Percentiles rank a stretch among this genome's conserved stretches.
Evolutionary conservation across 306 rosid species (phyloP).

Genomic region (Benincasa hispida): DNA sequence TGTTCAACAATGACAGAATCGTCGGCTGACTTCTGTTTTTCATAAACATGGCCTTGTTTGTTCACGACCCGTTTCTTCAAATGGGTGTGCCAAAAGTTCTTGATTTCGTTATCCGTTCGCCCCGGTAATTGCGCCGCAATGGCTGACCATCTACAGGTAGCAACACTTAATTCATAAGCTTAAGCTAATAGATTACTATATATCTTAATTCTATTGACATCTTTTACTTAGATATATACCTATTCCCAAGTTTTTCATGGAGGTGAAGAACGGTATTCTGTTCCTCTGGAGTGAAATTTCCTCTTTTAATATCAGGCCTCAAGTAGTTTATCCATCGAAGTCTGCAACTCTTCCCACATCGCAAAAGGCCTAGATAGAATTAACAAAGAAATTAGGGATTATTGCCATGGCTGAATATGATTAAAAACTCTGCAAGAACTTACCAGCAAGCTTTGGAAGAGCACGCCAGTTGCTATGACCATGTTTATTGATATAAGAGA

Average conservation of each 20-base stretch:
- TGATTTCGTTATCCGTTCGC: conserved; percentile 84
- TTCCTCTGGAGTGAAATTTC: conserved; percentile 75
- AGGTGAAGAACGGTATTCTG: conserved; percentile 56
- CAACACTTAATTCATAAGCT: neutral
- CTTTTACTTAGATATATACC: conserved; percentile 24
- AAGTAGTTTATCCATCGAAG: conserved; percentile 79
- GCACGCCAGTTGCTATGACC: conserved; percentile 98
- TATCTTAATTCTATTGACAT: neutral
- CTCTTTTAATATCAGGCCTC: conserved; percentile 88
- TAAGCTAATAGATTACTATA: neutral
- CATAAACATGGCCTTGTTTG: conserved; percentile 6
- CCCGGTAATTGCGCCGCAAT: conserved; percentile 88
- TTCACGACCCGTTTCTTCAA: conserved; percentile 53
- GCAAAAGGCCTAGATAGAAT: conserved; percentile 39
- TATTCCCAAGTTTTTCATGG: conserved; percentile 68
- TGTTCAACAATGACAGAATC: conserved; percentile 25
- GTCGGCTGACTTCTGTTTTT: conserved; percentile 13
- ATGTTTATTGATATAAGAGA: conserved; percentile 35
- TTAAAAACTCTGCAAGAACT: neutral
- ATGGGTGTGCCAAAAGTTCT: conserved; percentile 95
- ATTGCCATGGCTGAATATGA: neutral
- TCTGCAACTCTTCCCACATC: conserved; percentile 97
- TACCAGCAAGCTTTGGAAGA: conserved; percentile 93
- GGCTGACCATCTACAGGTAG: conserved; percentile 74
- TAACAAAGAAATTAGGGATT: neutral